phyloP scores from a whole-genome alignment of 2,329 filamentous ascomycete species.

The Leptographium procerum region DNA sequence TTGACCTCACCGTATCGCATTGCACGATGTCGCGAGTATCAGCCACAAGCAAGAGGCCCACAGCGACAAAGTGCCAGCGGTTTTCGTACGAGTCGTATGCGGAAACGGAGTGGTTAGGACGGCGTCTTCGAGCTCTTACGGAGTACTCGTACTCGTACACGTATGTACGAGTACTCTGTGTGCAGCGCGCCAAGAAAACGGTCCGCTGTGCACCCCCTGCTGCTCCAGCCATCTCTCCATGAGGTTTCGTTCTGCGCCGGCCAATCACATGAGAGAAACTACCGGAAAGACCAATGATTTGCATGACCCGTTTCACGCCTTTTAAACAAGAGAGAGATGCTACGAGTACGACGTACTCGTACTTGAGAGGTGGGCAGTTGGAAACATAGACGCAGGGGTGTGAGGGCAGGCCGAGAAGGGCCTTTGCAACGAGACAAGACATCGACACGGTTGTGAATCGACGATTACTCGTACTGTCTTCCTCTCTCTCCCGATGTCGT shows the following conservation, averaged over 20 bases:
- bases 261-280: slow-evolving; percentile 5
- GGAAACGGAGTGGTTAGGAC: not conserved
- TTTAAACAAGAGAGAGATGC: not conserved
- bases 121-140: too few relatives aligned
- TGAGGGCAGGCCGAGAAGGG: not conserved
- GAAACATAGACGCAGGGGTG: not conserved
- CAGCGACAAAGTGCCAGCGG: too few relatives aligned
- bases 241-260: not conserved
- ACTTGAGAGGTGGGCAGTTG: not conserved
- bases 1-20: not conserved
- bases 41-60: too few relatives aligned
- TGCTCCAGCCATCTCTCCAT: not conserved
- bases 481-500: not conserved
- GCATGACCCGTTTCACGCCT: slow-evolving; percentile 8
- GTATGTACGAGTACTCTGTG: too few relatives aligned
- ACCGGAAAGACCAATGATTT: slow-evolving; percentile 8
- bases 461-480: too few relatives aligned
- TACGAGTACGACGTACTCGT: too few relatives aligned
- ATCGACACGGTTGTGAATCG: too few relatives aligned
- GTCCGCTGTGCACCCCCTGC: slow-evolving; percentile 8
- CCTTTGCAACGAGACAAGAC: not conserved
- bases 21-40: not conserved
- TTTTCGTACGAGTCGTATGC: not conserved
- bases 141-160: too few relatives aligned
- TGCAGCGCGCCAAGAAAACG: slow-evolving; percentile 7